phyloP scores from a whole-genome alignment of 139 green algal species.

The Coelastrella sp. region DNA sequence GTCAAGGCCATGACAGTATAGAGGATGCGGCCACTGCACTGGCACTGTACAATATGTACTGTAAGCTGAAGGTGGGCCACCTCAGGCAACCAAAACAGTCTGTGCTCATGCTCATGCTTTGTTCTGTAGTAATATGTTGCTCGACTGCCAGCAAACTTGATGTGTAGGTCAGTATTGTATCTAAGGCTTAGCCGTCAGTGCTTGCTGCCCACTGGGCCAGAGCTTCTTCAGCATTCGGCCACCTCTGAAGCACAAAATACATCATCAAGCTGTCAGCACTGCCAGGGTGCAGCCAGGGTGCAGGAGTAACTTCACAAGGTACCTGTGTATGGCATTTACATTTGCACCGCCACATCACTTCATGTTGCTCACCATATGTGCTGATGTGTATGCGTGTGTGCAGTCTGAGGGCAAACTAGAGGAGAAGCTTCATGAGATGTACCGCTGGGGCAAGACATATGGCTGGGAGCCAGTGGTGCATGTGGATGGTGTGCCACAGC shows the following conservation, averaged over 20 bases:
- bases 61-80: conserved; percentile 58
- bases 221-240: neutral
- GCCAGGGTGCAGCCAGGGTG: no score
- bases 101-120: neutral
- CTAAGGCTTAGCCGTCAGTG: neutral
- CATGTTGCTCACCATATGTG: neutral
- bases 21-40: conserved; percentile 95
- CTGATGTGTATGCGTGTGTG: neutral
- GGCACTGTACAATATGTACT: conserved; percentile 85
- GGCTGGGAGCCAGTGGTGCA: conserved; percentile 79
- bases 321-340: no score
- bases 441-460: conserved; percentile 84
- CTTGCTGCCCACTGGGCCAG: neutral
- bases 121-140: neutral
- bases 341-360: no score
- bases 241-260: no score
- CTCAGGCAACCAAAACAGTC: neutral
- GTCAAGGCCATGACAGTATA: conserved; percentile 85
- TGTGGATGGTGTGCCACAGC: conserved; percentile 30
- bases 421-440: conserved; percentile 83
- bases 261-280: no score
- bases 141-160: neutral
- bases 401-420: conserved; percentile 71
- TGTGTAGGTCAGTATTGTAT: neutral
- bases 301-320: no score